Conservation (phyloP, 202 grass and related monocot species). For the Schoenoplectus triqueter region DNA sequence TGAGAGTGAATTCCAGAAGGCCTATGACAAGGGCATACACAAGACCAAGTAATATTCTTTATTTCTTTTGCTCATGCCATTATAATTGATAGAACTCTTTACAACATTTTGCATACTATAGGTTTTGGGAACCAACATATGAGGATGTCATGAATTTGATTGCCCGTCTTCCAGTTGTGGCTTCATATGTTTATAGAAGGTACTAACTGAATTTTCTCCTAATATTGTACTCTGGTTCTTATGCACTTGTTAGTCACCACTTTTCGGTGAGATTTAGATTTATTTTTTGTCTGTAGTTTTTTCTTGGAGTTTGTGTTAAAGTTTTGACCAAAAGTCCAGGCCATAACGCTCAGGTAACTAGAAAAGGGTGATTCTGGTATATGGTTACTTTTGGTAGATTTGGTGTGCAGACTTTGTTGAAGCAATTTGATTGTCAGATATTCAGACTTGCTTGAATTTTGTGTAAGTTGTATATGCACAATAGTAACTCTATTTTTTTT, state of each 20-base stretch:
- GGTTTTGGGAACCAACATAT: conserved; percentile 98
- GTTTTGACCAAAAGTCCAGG: neutral
- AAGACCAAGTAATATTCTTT: conserved; percentile 73
- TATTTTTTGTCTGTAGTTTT: neutral
- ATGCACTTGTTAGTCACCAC: neutral
- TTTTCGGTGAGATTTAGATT: neutral
- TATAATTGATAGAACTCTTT: conserved; percentile 29
- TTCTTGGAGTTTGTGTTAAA: neutral
- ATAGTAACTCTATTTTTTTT: conserved; percentile 33
- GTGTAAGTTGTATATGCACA: neutral
- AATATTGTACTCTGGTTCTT: neutral
- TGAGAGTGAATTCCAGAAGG: conserved; percentile 97
- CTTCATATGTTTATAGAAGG: conserved; percentile 92
- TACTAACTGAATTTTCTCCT: conserved; percentile 30
- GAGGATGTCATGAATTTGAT: conserved; percentile 97
- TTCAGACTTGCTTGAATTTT: conserved; percentile 45
- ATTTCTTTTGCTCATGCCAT: conserved; percentile 33
- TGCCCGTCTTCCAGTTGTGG: conserved; percentile 77
- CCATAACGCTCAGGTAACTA: neutral
- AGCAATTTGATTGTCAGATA: neutral
- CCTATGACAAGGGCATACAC: conserved; percentile 82
- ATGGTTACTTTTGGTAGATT: neutral
- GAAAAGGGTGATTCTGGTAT: neutral
- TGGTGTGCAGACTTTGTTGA: neutral
- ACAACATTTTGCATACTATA: conserved; percentile 43